Evolutionary conservation across 2,329 filamentous ascomycete genomes (phyloP).

Genomic region (Diaporthe aspalathi): DNA sequence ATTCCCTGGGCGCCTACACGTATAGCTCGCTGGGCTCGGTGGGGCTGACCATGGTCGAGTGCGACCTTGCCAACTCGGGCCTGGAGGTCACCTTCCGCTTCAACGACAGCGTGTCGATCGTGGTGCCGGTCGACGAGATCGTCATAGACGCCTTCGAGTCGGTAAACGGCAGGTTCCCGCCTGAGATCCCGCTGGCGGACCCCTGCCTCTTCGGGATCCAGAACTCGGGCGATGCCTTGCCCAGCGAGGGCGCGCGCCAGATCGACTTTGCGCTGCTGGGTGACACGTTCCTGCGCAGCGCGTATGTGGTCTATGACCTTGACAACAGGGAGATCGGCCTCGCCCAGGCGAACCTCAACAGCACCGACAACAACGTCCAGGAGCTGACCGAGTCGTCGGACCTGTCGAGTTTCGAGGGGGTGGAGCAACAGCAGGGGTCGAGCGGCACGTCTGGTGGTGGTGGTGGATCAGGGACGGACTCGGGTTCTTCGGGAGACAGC

Average conservation of each 20-base stretch:
- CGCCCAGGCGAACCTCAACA: conserved; percentile 64
- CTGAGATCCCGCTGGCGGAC: conserved; percentile 53
- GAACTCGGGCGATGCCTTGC: conserved; percentile 45
- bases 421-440: conserved; percentile 50
- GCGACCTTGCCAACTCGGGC: conserved; percentile 50
- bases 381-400: conserved; percentile 55
- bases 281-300: conserved; percentile 59
- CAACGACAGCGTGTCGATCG: conserved; percentile 48
- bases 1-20: conserved; percentile 52
- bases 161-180: conserved; percentile 43
- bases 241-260: conserved; percentile 13
- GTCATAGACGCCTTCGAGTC: conserved; percentile 53
- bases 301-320: conserved; percentile 68
- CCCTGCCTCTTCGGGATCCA: conserved; percentile 68
- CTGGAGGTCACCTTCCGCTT: conserved; percentile 56
- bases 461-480: conserved; percentile 6
- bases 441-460: conserved; percentile 16
- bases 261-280: conserved; percentile 53
- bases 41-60: conserved; percentile 55
- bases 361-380: conserved; percentile 56
- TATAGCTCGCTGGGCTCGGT: conserved; percentile 47
- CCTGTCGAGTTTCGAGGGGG: conserved; percentile 59
- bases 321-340: conserved; percentile 62
- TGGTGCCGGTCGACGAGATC: conserved; percentile 51
- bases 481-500: conserved; percentile 7